Base-by-base conservation (phyloP, 1,284 basidiomycete species). In the Malassezia brasiliensis region DNA sequence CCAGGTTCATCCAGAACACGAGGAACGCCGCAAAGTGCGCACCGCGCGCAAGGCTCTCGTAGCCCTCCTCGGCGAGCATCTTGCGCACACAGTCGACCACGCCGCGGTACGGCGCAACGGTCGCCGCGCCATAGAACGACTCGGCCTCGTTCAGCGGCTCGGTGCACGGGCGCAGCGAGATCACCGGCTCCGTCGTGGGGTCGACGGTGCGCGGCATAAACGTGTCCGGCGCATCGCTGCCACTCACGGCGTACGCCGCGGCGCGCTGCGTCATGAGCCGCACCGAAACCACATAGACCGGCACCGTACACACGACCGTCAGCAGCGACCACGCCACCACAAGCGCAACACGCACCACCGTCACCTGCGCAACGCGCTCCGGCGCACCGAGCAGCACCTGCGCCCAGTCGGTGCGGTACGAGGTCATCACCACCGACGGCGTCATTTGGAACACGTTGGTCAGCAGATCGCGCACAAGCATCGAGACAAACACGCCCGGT, bases 51-150 rank as follows among this genome's bases (percentile, higher is more conserved):
- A 73, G 56, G 50, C 65, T 65, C 61, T 72, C 71, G 31, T 63
- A 34, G 2, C 71, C 71, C 25, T 74, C 71, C 50, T 74, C 71
- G 15, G 66, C 66, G 25, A 62, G 59, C 63, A 74, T 67, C 60
- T 71, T 69, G 50, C 61, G 64, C n/a, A 67, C 47, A 50, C 68
- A 70, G 52, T 74, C 69, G 28, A 66, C 44, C 20, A 69, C 41
- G n/a, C 71, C 69, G 7, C 54, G 53, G 52, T 74, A 74, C 20
- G 68, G 57, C 50, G 59, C 59, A 1, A 72, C 71, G 5, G 63
- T 63, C 9, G 68, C 58, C 3, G 69, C 67, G 38, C 68, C 69
- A 49, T 71, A 72, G 22, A 67, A 67, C 8, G 66, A 63, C 38
- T 59, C 61, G 2, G 62, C 58, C 28, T 63, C 56, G 22, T 52